These are phyloP conservation scores for Xylaria arbuscula DNA, from an alignment of 2,329 filamentous ascomycete species.

Conservation along the genomic window DNA sequence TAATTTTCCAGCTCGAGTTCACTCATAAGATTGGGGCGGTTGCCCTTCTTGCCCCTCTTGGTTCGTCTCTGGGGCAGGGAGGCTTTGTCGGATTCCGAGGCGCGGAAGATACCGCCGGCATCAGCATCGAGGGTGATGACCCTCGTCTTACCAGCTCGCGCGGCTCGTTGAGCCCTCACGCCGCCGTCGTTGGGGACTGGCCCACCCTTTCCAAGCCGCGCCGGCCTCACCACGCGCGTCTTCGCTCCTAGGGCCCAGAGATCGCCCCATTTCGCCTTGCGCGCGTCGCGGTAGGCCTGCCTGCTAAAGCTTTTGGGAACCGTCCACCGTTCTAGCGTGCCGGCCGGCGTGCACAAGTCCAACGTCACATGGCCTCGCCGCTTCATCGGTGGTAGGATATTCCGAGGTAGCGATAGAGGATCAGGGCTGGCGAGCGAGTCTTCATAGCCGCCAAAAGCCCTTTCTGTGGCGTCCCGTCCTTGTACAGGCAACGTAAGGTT, in stretches of 20 bases:
- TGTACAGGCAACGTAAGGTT: slow-evolving; percentile 49
- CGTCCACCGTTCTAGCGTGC: slow-evolving; percentile 91
- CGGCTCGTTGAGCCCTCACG: slow-evolving; percentile 54
- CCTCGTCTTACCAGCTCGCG: slow-evolving; percentile 53
- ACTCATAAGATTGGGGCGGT: slow-evolving; percentile 53
- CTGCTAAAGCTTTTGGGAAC: slow-evolving; percentile 84
- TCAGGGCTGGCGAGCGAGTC: slow-evolving; percentile 58
- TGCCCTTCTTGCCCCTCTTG: slow-evolving; percentile 55
- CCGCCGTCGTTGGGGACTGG: slow-evolving; percentile 58
- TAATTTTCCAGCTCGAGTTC: slow-evolving; percentile 46
- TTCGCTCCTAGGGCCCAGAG: slow-evolving; percentile 96
- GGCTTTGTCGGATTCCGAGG: slow-evolving; percentile 51
- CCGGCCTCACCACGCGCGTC: slow-evolving; percentile 72
- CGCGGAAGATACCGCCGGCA: slow-evolving; percentile 53
- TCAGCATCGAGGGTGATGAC: slow-evolving; percentile 56
- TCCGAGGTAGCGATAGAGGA: slow-evolving; percentile 79
- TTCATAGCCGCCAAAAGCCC: slow-evolving; percentile 80
- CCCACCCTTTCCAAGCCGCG: slow-evolving; percentile 67
- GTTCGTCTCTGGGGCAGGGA: slow-evolving; percentile 52
- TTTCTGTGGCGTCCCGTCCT: slow-evolving; percentile 67
- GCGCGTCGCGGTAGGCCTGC: slow-evolving; percentile 89
- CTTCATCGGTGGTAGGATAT: slow-evolving; percentile 85
- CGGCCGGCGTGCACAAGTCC: slow-evolving; percentile 89
- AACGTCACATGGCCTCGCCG: slow-evolving; percentile 87
- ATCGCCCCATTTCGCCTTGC: slow-evolving; percentile 92